A percentile compares a stretch with the other conserved stretches of the same genome.
Conservation (phyloP, 805 yeast species). For the Debaryomyces castellii region DNA sequence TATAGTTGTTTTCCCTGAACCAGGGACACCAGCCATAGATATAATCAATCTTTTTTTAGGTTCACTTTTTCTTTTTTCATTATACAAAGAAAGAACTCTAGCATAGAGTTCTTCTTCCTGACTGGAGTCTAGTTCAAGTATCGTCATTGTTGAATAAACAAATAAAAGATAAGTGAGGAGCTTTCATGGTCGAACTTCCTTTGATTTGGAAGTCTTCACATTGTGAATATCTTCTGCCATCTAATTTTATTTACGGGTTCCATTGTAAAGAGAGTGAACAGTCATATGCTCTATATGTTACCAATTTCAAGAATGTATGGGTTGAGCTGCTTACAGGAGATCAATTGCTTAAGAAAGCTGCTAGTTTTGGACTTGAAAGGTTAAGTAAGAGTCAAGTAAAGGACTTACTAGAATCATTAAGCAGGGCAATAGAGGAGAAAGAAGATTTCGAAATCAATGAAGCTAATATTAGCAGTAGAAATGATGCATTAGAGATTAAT, state of each 20-base stretch:
- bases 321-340: constrained; percentile 14
- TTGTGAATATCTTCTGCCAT: constrained; percentile 2
- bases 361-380: constrained; percentile 27
- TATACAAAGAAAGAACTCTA: constrained; percentile 7
- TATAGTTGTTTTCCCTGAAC: constrained; percentile 79
- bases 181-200: constrained; percentile 11
- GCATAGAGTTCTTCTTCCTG: constrained; percentile 9
- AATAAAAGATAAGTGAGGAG: neutral
- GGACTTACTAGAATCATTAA: constrained; percentile 14
- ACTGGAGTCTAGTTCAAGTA: constrained; percentile 3
- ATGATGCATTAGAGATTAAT: too few species aligned
- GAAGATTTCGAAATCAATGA: neutral
- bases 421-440: constrained; percentile 1
- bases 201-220: constrained; percentile 9
- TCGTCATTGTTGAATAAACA: neutral
- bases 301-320: constrained; percentile 30
- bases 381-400: constrained; percentile 14
- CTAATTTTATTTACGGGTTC: constrained; percentile 15
- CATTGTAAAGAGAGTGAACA: constrained; percentile 1
- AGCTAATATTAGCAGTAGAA: too few species aligned
- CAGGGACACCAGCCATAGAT: constrained; percentile 75
- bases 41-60: constrained; percentile 45
- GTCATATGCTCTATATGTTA: constrained; percentile 22
- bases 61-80: constrained; percentile 1
- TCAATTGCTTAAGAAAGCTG: constrained; percentile 17